Base-by-base conservation (phyloP, 2,329 filamentous ascomycete species). In the Septoria petroselini region DNA sequence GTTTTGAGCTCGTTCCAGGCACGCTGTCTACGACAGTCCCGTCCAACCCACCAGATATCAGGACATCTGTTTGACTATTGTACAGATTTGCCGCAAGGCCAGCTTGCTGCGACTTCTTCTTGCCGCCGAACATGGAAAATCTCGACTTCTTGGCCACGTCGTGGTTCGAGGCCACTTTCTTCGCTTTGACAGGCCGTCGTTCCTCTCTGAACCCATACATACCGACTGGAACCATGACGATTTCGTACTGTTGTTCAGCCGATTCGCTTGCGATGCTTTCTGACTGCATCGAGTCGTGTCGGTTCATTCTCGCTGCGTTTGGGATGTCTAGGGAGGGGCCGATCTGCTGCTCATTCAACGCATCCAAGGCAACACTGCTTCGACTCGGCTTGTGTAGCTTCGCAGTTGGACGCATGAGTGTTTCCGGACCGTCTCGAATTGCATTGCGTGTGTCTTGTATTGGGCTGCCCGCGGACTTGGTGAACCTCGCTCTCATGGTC, bases 151-250 rank as follows among this genome's bases (percentile, higher is more conserved):
- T 44, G 7, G n/a, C 18, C 7, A 29, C 17, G 23, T 31, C 41
- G 11, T 34, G 33, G n/a, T 12, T 15, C 37, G 17, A 33, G 7
- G 44, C 39, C 17, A 40, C 29, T 25, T 35, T 35, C 27, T 52
- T 52, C 14, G 33, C 18, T 14, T 41, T 51, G 34, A 29, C 37
- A 3, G 39, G 31, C 19, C 27, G 27, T 25, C 37, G 39, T 7
- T 42, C 43, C 15, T 48, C 43, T 11, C 15, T 27, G 8, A 31
- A 52, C 7, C 43, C 43, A 18, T 52, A 52, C 50, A 52, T 52
- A 19, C 50, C 43, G 17, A 47, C 15, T 9, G 50, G 50, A 7
- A 52, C 34, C n/a, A 30, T 31, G 17, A 52, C 39, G 12, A 27
- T 46, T 21, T 51, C 30, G 12, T 46, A 39, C 21, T 45, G 14